These are phyloP conservation scores for Ophiocordyceps unilateralis DNA, from an alignment of 2,329 filamentous ascomycete species.

Conservation along the genomic window DNA sequence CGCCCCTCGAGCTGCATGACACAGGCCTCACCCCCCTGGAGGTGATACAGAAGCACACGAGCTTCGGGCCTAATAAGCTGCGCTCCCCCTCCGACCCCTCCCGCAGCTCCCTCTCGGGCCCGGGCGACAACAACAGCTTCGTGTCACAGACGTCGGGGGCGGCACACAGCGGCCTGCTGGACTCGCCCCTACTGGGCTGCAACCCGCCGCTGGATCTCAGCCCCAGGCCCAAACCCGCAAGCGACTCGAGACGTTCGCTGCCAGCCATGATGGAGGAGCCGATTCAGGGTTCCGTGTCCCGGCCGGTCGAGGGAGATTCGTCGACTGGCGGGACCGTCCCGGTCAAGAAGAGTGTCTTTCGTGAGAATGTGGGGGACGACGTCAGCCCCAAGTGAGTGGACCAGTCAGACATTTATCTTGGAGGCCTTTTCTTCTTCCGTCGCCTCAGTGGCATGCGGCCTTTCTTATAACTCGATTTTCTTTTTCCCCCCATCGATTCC, in stretches of 20 bases:
- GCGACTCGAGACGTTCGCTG: not conserved
- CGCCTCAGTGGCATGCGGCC: no score
- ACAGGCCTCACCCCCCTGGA: slow-evolving; percentile 22
- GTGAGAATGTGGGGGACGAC: slow-evolving; percentile 24
- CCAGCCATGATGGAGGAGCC: not conserved
- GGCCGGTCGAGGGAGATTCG: slow-evolving; percentile 9
- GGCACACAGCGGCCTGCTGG: slow-evolving; percentile 4
- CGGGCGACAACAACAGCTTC: slow-evolving; percentile 9
- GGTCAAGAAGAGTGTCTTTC: slow-evolving; percentile 22
- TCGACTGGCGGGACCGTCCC: slow-evolving; percentile 9
- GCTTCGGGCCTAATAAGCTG: slow-evolving; percentile 6
- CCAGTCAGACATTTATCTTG: not conserved
- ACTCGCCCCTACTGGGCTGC: slow-evolving; percentile 2
- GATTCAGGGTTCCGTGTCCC: slow-evolving; percentile 8
- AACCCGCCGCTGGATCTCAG: not conserved
- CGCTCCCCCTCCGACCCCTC: slow-evolving; percentile 5
- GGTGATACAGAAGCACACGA: slow-evolving; percentile 18
- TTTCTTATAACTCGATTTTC: no score
- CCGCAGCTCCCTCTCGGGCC: slow-evolving; percentile 7
- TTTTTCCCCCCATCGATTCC: no score
- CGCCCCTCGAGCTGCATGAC: slow-evolving; percentile 26
- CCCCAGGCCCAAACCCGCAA: not conserved
- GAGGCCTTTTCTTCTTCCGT: not conserved
- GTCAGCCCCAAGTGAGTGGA: slow-evolving; percentile 1
- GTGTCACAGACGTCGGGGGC: slow-evolving; percentile 11